Evolutionary conservation across 306 rosid genomes (phyloP).

Genomic region (Malus fusca): DNA sequence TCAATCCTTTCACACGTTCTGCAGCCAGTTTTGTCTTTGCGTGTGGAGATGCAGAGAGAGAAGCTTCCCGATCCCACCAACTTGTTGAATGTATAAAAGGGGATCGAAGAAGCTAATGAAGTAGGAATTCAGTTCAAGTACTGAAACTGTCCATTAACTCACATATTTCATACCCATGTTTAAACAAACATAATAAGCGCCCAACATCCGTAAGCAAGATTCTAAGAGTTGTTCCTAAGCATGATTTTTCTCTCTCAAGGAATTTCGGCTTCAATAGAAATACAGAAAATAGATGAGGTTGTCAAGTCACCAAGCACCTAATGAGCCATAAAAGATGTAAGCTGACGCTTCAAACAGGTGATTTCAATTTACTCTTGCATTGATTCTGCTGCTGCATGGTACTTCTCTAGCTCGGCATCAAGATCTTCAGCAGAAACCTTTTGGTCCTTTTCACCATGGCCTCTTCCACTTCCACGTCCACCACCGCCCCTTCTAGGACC

Average conservation of each 20-base stretch:
- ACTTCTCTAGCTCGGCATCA: constrained; percentile 95
- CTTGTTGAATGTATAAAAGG: constrained; percentile 35
- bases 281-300: constrained; percentile 42
- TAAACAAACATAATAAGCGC: constrained; percentile 39
- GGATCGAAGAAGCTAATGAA: constrained; percentile 21
- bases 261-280: constrained; percentile 32
- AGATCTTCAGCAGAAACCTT: constrained; percentile 82
- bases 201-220: constrained; percentile 50
- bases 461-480: constrained; percentile 36
- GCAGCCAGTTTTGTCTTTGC: constrained; percentile 50
- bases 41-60: constrained; percentile 35
- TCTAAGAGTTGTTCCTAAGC: constrained; percentile 37
- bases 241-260: constrained; percentile 33
- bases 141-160: constrained; percentile 44
- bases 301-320: constrained; percentile 37
- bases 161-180: constrained; percentile 44
- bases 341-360: constrained; percentile 28
- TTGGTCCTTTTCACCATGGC: constrained; percentile 43
- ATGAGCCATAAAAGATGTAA: constrained; percentile 38
- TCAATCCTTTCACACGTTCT: constrained; percentile 45
- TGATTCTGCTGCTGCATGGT: constrained; percentile 57
- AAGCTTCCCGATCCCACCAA: constrained; percentile 37
- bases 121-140: constrained; percentile 19
- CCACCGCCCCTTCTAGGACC: constrained; percentile 37
- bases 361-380: constrained; percentile 58